These are phyloP conservation scores for Phytopythium oedochilum DNA, from an alignment of 352 stramenopile genomes.

Conservation along the genomic window DNA sequence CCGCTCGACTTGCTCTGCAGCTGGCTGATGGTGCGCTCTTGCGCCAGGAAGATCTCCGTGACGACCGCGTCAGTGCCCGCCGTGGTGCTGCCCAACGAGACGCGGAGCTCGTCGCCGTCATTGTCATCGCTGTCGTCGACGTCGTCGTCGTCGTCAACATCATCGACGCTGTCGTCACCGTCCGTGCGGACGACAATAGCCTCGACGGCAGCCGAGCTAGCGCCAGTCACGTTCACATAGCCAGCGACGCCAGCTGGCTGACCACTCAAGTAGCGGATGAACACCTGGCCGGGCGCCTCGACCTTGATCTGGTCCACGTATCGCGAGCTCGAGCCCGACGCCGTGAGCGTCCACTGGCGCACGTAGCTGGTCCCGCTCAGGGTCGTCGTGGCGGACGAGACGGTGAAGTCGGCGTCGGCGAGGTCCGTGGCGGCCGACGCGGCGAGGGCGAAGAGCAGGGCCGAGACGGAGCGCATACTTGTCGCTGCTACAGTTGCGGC, in stretches of 20 bases:
- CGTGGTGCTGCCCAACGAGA: constrained; percentile 15
- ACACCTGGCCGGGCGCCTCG: constrained; percentile 16
- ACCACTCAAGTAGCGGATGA: constrained; percentile 18
- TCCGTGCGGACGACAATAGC: constrained; percentile 17
- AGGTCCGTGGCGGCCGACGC: background rate
- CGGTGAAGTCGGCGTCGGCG: constrained; percentile 13
- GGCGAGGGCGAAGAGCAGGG: background rate
- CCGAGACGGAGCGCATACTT: background rate
- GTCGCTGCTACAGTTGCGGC: too few species aligned
- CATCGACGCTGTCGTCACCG: constrained; percentile 8
- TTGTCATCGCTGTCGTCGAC: constrained; percentile 13
- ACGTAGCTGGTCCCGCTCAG: constrained; percentile 16
- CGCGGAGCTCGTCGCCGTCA: constrained; percentile 19
- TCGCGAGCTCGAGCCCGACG: constrained; percentile 7
- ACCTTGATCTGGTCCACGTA: constrained; percentile 20
- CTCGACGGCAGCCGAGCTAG: constrained; percentile 13
- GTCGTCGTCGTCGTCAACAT: constrained; percentile 14
- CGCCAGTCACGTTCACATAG: constrained; percentile 25
- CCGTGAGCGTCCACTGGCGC: constrained; percentile 23
- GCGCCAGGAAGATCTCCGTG: constrained; percentile 24
- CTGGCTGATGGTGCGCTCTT: constrained; percentile 16
- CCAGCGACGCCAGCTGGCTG: constrained; percentile 14
- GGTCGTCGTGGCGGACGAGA: constrained; percentile 12
- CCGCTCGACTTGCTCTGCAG: constrained; percentile 19
- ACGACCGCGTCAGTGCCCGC: constrained; percentile 13